Percentiles rank a stretch among this genome's conserved stretches.
phyloP scores from a whole-genome alignment of 192 early-diverging fungal genomes.

The Backusella sp. region DNA sequence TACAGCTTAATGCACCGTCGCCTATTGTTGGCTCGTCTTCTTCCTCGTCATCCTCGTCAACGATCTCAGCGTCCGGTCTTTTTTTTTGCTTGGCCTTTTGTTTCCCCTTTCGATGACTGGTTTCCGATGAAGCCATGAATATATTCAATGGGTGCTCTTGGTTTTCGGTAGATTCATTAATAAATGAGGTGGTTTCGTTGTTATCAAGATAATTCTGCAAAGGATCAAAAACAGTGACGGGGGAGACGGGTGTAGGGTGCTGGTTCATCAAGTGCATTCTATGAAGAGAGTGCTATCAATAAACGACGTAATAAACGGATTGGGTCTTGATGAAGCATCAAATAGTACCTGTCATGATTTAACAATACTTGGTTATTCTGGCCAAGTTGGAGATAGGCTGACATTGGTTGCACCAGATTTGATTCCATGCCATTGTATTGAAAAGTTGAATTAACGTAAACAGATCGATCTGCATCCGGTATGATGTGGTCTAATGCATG shows the following conservation, averaged over 20 bases:
- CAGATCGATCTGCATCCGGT: background rate
- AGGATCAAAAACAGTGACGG: slow-evolving; percentile 3
- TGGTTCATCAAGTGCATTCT: background rate
- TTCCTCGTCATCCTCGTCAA: background rate
- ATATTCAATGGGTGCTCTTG: background rate
- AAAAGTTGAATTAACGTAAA: background rate
- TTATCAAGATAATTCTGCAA: background rate
- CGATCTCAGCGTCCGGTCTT: background rate
- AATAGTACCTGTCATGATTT: background rate
- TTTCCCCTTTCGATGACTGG: background rate
- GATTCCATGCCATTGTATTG: background rate
- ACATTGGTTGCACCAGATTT: background rate
- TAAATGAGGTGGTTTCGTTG: background rate
- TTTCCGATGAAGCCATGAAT: background rate
- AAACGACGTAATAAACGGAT: background rate
- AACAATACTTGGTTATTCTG: background rate
- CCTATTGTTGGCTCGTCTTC: slow-evolving; percentile 1
- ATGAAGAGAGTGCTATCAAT: background rate
- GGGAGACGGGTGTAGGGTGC: background rate
- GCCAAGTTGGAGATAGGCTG: background rate
- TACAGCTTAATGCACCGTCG: slow-evolving; percentile 5
- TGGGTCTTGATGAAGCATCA: background rate
- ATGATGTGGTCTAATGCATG: background rate
- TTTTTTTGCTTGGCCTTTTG: background rate
- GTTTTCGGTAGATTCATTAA: background rate